Evolutionary conservation across 768 basidiomycete genomes (phyloP), one percentile per base, ranked within the genome.

Genomic region (Nevesoporus exiguus): DNA sequence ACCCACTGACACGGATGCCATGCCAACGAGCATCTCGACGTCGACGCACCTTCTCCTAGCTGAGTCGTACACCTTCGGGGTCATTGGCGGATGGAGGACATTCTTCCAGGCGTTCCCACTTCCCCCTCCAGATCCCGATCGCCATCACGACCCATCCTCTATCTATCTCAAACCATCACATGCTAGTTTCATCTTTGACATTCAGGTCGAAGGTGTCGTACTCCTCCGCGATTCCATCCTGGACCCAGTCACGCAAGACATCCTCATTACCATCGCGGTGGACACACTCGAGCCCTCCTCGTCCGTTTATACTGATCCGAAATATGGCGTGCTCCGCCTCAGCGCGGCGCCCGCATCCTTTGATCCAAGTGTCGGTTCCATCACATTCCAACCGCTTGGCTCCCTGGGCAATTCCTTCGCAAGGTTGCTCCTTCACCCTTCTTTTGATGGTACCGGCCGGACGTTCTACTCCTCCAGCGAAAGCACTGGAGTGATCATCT

Each of bases 21-120:
- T 21, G 7, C 55, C 41, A 7, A 34, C 14, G 40, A 42, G 42
- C 22, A 24, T 65, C 22, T 65, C 64, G 8, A 65, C 65, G 6
- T 61, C 59, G 19, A 63, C 64, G 2, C 61, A 65, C 50, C 22
- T 65, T 5, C 17, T 66, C 1, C 25, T 66, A 5, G 47, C 59
- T 9, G 17, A 33, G 31, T 56, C 58, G n/a, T n/a, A n/a, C 1
- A 40, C 49, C 29, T 49, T 33, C 31, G 39, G 31, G 10, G 11
- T 7, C 22, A 11, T 21, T 3, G 2, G 27, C 3, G 56, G 54
- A 17, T 61, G 54, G 54, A 13, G 5, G 14, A 56, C 61, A 3
- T 27, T 34, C 25, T 21, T 65, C 19, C 41, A 56, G n/a, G 64
- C 58, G 0, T 66, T 58, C 11, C 1, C 45, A 9, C 42, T 66